These are phyloP conservation scores for Scytalidium sp. DNA, from an alignment of 2,329 filamentous ascomycete species.

Conservation along the genomic window DNA sequence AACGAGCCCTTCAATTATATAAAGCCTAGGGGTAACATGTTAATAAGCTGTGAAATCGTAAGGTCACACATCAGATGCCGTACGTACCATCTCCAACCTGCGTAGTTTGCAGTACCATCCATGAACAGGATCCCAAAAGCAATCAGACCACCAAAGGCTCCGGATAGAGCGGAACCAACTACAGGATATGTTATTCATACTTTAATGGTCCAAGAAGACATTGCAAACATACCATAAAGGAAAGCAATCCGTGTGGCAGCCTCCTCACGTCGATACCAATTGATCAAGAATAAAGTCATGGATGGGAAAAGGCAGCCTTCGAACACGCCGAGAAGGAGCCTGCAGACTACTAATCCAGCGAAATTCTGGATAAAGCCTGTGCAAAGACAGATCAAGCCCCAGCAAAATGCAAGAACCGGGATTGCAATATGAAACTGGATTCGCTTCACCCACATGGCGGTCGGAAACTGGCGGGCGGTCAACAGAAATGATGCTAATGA, in stretches of 20 bases:
- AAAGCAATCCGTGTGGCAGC: conserved; percentile 38
- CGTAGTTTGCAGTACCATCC: conserved; percentile 4
- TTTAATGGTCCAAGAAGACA: conserved; percentile 14
- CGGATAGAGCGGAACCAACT: conserved; percentile 22
- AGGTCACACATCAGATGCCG: not conserved
- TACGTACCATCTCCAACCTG: conserved; percentile 1
- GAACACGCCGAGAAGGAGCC: conserved; percentile 49
- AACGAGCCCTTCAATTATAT: conserved; percentile 45
- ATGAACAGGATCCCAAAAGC: conserved; percentile 6
- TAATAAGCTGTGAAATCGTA: not conserved
- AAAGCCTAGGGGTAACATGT: conserved; percentile 22
- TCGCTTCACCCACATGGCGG: not conserved
- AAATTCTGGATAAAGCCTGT: conserved; percentile 52
- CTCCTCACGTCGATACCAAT: conserved; percentile 53
- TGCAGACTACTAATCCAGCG: conserved; percentile 42
- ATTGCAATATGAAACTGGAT: not conserved
- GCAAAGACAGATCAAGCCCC: conserved; percentile 49
- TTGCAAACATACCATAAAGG: not conserved
- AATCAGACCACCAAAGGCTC: conserved; percentile 6
- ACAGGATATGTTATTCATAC: conserved; percentile 34
- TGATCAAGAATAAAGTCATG: conserved; percentile 50
- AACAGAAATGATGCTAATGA: conserved; percentile 25
- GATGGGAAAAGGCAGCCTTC: conserved; percentile 50
- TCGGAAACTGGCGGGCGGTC: not conserved
- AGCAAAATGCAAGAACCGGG: conserved; percentile 39